phyloP scores from a whole-genome alignment of 495 filamentous ascomycete species.

The Tuber umbilicatum region DNA sequence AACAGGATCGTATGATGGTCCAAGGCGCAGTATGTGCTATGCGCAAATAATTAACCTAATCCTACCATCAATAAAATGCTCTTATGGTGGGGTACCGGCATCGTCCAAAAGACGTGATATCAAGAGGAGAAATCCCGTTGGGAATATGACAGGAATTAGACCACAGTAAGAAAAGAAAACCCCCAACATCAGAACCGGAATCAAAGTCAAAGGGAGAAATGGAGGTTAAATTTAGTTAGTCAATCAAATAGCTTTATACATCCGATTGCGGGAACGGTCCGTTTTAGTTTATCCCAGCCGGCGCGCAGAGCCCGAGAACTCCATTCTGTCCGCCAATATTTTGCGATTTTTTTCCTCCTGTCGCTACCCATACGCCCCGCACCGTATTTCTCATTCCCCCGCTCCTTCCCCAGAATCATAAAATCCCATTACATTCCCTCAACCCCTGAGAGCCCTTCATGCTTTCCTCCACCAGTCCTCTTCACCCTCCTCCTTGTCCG shows the following conservation, averaged over 20 bases:
- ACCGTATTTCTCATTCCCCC: not conserved
- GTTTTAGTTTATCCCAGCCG: not conserved
- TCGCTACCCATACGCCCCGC: conserved; percentile 1
- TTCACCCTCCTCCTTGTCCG: conserved; percentile 18
- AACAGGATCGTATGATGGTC: not conserved
- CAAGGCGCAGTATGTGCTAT: not conserved
- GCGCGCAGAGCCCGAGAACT: not conserved
- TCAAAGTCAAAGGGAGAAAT: not conserved
- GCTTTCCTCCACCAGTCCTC: conserved; percentile 38
- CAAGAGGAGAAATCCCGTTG: not conserved
- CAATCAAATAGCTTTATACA: not conserved
- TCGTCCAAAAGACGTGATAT: not conserved
- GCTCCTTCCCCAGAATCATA: not conserved
- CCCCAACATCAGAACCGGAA: not conserved
- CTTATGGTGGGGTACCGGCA: not conserved
- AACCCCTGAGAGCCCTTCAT: conserved; percentile 10
- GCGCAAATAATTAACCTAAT: not conserved
- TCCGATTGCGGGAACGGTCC: not conserved
- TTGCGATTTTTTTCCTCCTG: not conserved
- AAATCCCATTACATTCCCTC: conserved; percentile 16
- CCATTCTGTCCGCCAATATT: not conserved
- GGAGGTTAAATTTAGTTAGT: not conserved
- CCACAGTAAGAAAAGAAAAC: not conserved
- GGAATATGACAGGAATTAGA: not conserved
- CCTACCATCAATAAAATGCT: not conserved